Evolutionary conservation across 768 basidiomycete species (phyloP), one percentile per base, ranked within the genome.

Genomic region (Termitomyces heimii): DNA sequence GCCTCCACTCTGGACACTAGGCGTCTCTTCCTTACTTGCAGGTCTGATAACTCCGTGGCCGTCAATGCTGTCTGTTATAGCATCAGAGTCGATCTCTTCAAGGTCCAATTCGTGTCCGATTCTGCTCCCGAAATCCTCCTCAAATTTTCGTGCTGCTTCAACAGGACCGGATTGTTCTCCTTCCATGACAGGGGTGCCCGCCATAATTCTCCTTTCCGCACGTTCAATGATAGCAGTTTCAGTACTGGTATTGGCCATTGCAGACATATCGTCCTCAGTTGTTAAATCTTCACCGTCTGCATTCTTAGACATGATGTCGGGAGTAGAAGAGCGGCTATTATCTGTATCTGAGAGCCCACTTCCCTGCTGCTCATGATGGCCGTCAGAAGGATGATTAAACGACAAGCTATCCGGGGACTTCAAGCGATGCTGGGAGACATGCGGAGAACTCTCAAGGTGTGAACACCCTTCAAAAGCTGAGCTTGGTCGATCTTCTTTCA

Each of bases 201-300:
- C 67, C 24, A 77, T 22, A 5, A 56, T 71, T 22, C 66, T 67
- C 62, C 77, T 79, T 65, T 82, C 78, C 3, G 72, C 83, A 2
- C 66, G 75, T 57, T 78, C 70, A 45, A 83, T 75, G 5, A 76
- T 76, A 9, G 81, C 82, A 28, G 75, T 75, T 62, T 83, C 81
- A 6, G 75, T 75, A 61, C 80, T 77, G 48, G 75, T 70, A 46
- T 75, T 73, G 24, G 75, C 82, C 54, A 71, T 64, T 44, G 65
- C 67, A 20, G 78, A 78, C 54, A 71, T 63, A 32, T 67, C 66
- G n/a, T 73, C 77, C 60, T 78, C 74, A 22, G 57, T 52, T 6
- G 14, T 26, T 35, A 50, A 28, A 35, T 60, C 62, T 16, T 65
- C 67, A 24, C 49, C 54, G 34, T 24, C 5, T 45, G 37, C n/a